Evolutionary conservation across 2,329 filamentous ascomycete genomes (phyloP), one percentile per base, ranked within the genome.

Genomic region (Claviceps quebecensis): DNA sequence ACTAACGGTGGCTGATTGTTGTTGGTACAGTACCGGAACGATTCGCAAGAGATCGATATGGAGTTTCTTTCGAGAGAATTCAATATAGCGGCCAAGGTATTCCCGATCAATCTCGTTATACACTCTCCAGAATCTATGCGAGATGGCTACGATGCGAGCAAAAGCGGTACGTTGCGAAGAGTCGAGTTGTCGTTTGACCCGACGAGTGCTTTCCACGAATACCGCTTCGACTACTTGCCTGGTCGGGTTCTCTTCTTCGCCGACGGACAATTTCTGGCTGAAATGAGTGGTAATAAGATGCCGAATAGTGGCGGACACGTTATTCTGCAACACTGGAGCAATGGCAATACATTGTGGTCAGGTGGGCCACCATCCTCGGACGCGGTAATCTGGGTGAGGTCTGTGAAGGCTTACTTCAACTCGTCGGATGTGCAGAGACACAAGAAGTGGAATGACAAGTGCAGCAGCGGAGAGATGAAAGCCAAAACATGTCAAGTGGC

Each of bases 351-450:
- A 5, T 60, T 70, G 1, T 91, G 86, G 86, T 85, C 81, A 41
- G 80, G 73, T 13, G 86, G 86, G 0, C 86, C 86, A 2, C 86
- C 86, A 0, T 56, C 58, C 0, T 55, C 70, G 37, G 81, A 89
- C 58, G 78, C 85, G 0, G 67, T 74, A 17, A 71, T 87, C 58
- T 77, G 74, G 6, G 72, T 90, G 23, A 76, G 73, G 39, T 88
- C 88, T 60, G 75, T 88, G 52, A 87, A 86, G 63, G 82, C 81
- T 0, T 91, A 90, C 65, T 91, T 89, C 70, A 90, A 90, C 69
- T 82, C 82, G 16, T 81, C 82, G 3, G 58, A 70, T 19, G 55
- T 59, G 2, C 23, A 43, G 40, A 44, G 38, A 13, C 40, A 34
- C 14, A 37, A 6, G n/a, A 23, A 51, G 34, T 54, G 54, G 54